Conservation (phyloP, 2,329 filamentous ascomycete genomes). For the Zalaria obscura region DNA sequence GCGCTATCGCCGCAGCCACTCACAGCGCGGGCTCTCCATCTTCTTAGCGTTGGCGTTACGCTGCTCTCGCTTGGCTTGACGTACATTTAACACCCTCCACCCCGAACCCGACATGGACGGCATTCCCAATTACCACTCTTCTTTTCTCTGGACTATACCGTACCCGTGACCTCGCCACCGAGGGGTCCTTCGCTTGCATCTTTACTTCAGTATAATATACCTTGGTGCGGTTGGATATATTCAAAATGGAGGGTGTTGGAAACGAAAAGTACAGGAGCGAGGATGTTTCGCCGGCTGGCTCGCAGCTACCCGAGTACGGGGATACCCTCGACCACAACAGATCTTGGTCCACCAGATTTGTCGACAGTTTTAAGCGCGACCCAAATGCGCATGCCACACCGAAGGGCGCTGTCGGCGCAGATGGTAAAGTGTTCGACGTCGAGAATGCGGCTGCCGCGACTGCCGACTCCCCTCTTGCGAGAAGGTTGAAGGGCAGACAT, state of each 20-base stretch:
- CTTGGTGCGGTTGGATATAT: no score
- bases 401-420: conserved; percentile 30
- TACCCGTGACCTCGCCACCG: no score
- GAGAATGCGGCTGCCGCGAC: conserved; percentile 49
- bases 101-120: no score
- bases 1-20: no score
- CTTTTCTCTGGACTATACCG: no score
- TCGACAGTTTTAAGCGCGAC: conserved; percentile 52
- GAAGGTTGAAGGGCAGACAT: conserved; percentile 67
- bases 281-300: background rate
- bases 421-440: conserved; percentile 46
- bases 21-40: no score
- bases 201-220: no score
- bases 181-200: no score
- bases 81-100: no score
- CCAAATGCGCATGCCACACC: conserved; percentile 39
- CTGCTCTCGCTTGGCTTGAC: no score
- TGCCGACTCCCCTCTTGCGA: conserved; percentile 58
- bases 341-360: conserved; percentile 20
- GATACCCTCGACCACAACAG: conserved; percentile 8
- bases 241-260: background rate
- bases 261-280: background rate
- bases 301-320: conserved; percentile 12
- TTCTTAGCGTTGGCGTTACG: no score
- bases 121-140: no score